Conservation (phyloP, 805 yeast species). For the Nakazawaea wickerhamii region DNA sequence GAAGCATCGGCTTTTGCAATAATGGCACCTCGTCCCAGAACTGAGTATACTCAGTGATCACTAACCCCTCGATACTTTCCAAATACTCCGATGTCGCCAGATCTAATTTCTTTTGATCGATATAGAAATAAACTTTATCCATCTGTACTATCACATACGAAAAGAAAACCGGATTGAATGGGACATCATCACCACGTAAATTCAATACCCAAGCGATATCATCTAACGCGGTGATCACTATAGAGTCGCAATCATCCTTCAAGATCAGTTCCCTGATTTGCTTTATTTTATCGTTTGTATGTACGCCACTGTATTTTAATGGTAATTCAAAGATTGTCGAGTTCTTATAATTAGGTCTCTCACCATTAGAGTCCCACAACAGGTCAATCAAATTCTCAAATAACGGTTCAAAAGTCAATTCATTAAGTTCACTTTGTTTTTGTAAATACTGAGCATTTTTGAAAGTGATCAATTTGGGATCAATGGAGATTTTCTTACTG, state of each 20-base stretch:
- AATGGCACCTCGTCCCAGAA: constrained; percentile 46
- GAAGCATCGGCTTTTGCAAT: constrained; percentile 6
- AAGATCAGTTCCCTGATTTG: constrained; percentile 24
- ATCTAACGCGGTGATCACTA: constrained; percentile 68
- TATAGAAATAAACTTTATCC: constrained; percentile 40
- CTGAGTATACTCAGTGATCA: constrained; percentile 43
- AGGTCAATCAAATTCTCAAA: constrained; percentile 65
- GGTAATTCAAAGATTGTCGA: constrained; percentile 28
- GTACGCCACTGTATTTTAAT: constrained; percentile 36
- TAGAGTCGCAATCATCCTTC: constrained; percentile 31
- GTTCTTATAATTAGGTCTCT: constrained; percentile 25
- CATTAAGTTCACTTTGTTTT: constrained; percentile 25
- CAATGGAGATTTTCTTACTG: constrained; percentile 65
- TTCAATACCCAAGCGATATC: constrained; percentile 86
- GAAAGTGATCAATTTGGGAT: constrained; percentile 66
- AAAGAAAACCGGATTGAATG: constrained; percentile 76
- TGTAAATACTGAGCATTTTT: constrained; percentile 38
- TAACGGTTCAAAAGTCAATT: constrained; percentile 44
- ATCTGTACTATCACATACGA: constrained; percentile 39
- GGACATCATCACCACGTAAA: constrained; percentile 71
- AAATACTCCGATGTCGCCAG: constrained; percentile 22
- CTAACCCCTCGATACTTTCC: constrained; percentile 21
- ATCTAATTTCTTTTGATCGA: constrained; percentile 42
- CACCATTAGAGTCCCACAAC: constrained; percentile 56
- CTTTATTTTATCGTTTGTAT: constrained; percentile 30